A percentile compares a stretch with the other conserved stretches of the same genome.
These are phyloP conservation scores for Erysimum pusillum DNA, from an alignment of 441 rosid genomes.

Conservation along the genomic window DNA sequence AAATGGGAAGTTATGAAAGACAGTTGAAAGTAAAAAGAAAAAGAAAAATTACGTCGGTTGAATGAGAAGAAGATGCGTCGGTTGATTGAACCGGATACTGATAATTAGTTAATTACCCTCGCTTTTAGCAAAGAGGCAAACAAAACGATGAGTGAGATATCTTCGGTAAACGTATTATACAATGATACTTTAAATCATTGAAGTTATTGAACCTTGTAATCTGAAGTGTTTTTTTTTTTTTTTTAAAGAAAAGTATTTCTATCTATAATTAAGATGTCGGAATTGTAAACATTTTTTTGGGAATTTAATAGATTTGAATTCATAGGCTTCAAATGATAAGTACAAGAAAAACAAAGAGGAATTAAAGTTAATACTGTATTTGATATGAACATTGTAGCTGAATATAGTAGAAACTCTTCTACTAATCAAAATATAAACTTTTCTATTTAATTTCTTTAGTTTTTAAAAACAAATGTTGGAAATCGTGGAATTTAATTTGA, in stretches of 20 bases:
- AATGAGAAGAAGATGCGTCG: slow-evolving; percentile 29
- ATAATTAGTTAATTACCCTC: not conserved
- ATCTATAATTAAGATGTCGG: not conserved
- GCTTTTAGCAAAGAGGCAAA: not conserved
- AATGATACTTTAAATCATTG: not conserved
- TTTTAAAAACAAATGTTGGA: too few species aligned
- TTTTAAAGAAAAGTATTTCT: not conserved
- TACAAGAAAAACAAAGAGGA: not conserved
- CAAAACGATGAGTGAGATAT: not conserved
- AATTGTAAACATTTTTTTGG: not conserved
- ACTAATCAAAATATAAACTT: too few species aligned
- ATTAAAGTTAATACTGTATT: too few species aligned
- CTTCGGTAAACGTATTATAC: not conserved
- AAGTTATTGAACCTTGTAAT: not conserved
- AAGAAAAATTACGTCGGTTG: slow-evolving; percentile 27
- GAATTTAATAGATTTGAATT: too few species aligned
- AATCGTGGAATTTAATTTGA: too few species aligned
- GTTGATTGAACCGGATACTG: slow-evolving; percentile 22
- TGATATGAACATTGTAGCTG: too few species aligned
- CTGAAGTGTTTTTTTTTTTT: not conserved
- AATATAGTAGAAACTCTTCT: too few species aligned
- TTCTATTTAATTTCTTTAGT: too few species aligned
- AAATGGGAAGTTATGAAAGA: slow-evolving; percentile 42
- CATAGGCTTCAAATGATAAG: not conserved
- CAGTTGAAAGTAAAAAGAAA: slow-evolving; percentile 18